Conservation (phyloP, 1,284 basidiomycete species). For the Heliocybe sulcata region DNA sequence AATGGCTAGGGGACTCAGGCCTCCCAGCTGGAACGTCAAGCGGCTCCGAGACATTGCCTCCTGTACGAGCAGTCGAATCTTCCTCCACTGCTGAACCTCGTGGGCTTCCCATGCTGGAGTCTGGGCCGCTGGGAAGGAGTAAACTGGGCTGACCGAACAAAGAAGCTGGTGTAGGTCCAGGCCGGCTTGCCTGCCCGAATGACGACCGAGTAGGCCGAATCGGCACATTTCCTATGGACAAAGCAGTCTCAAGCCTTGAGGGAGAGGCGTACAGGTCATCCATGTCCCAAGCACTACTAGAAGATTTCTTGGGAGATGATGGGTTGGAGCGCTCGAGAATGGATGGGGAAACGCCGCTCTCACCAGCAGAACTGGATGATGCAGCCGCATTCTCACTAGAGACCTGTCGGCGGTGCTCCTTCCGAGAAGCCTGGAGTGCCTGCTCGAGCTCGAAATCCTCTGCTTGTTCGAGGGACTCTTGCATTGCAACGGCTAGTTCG, state of each 20-base stretch:
- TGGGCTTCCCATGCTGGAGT: background rate
- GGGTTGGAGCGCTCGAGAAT: background rate
- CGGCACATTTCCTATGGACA: conserved; percentile 51
- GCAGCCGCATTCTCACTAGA: conserved; percentile 13
- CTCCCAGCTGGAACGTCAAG: too few species aligned
- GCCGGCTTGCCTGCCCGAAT: background rate
- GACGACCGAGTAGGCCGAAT: conserved; percentile 4
- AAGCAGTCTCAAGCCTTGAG: conserved; percentile 51
- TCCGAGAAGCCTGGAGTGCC: conserved; percentile 19
- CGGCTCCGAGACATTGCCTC: too few species aligned
- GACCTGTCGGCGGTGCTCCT: conserved; percentile 12
- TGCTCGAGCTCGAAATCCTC: conserved; percentile 22
- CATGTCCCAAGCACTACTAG: conserved; percentile 17
- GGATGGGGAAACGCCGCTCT: background rate
- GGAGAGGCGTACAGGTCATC: conserved; percentile 39
- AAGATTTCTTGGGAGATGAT: background rate
- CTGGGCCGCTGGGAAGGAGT: background rate
- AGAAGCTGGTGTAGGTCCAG: background rate
- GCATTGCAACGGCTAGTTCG: conserved; percentile 49
- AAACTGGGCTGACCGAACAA: conserved; percentile 9
- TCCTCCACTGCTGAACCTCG: background rate
- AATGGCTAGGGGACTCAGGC: background rate
- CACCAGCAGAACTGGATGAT: conserved; percentile 5
- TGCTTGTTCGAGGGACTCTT: conserved; percentile 42
- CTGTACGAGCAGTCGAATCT: background rate